These are phyloP conservation scores for Trifolium fragiferum DNA, from an alignment of 306 rosid genomes.

Conservation along the genomic window DNA sequence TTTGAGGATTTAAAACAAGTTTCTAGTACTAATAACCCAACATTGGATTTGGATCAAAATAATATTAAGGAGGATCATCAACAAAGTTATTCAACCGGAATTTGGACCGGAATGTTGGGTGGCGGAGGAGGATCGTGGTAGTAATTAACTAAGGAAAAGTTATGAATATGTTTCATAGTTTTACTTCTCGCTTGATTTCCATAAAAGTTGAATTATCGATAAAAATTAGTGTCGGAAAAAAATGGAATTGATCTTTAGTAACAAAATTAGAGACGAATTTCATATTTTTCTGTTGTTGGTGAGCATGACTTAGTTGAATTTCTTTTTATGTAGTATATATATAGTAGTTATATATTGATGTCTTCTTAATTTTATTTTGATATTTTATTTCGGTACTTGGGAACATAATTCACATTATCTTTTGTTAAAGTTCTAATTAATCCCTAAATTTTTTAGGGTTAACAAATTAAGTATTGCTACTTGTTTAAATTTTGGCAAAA, in stretches of 20 bases:
- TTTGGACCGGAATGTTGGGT: slow-evolving; percentile 85
- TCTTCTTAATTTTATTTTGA: not conserved
- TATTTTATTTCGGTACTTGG: not conserved
- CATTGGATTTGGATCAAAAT: slow-evolving; percentile 40
- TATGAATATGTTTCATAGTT: not conserved
- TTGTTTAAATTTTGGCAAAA: too few relatives aligned
- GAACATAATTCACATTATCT: not conserved
- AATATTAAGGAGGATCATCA: slow-evolving; percentile 54
- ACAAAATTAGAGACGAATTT: not conserved
- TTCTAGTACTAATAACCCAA: slow-evolving; percentile 26
- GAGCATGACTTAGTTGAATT: not conserved
- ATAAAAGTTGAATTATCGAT: not conserved
- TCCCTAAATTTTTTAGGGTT: not conserved
- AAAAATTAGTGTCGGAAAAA: not conserved
- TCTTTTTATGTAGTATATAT: not conserved
- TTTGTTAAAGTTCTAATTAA: not conserved
- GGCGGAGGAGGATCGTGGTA: slow-evolving; percentile 64
- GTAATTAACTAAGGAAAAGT: slow-evolving; percentile 47
- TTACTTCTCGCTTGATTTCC: not conserved
- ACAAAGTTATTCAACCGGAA: slow-evolving; percentile 62
- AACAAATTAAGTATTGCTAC: too few relatives aligned
- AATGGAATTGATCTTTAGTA: not conserved
- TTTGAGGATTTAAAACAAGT: slow-evolving; percentile 69
- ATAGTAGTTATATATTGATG: not conserved
- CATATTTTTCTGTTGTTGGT: not conserved